Base-by-base conservation (phyloP, 2,329 filamentous ascomycete genomes). In the Penicillium sp. region DNA sequence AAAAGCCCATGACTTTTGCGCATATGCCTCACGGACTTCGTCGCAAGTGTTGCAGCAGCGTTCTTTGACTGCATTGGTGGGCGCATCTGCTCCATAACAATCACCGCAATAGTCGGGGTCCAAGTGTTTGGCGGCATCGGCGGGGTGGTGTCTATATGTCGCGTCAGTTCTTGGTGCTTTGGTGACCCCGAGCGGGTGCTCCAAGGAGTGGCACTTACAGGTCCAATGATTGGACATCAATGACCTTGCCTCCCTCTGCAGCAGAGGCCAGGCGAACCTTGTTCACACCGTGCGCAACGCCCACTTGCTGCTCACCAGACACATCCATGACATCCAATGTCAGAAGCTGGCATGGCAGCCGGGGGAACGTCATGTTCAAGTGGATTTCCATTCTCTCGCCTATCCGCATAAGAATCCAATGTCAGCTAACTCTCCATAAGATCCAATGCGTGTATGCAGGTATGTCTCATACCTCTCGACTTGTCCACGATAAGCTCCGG, bases 251-350 rank as follows among this genome's bases (percentile, higher is more conserved):
- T 42, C 93, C 93, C 67, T 96, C 88, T 44, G 80, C 80, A 66
- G 83, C 81, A 25, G 92, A 81, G 61, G 84, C 81, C 60, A 99
- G 83, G 60, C 95, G 88, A 61, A 97, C 90, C 80, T 97, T 98
- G 78, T 87, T 91, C 61, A 99, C 86, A 46, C 95, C 95, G 72
- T 97, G 92, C 75, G 92, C 88, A 57, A 99, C 90, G 52, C 93
- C 95, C 67, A 93, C 91, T 76, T 99, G 95, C 72, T 97, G 90
- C 77, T 99, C 95, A 62, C 95, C 95, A 23, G 92, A 96, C 26
- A 98, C 93, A 78, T 99, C 95, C 95, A 99, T 99, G 55, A 99
- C 93, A 75, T 99, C 95, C 68, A 99, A 88, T 13, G 95, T 97
- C 64, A 98, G 82, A 51, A 99, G 86, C 77, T 98, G 93, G 79